These are phyloP conservation scores for Collybiopsis luxurians DNA, from an alignment of 768 basidiomycete genomes.

Conservation along the genomic window DNA sequence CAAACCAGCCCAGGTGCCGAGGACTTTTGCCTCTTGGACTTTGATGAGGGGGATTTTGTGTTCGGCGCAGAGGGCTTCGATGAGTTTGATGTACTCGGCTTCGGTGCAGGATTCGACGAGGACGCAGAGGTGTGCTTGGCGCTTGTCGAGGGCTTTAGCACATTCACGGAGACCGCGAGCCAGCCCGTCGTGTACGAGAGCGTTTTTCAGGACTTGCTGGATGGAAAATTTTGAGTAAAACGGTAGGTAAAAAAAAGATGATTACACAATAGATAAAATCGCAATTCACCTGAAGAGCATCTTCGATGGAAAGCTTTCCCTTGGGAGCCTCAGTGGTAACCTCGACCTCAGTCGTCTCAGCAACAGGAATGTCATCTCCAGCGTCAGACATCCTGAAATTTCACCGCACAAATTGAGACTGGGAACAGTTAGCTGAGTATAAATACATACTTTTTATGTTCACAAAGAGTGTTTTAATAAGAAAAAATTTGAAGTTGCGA, in stretches of 20 bases:
- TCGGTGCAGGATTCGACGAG: slow-evolving; percentile 99
- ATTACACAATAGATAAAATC: too few species aligned
- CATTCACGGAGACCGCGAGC: slow-evolving; percentile 97
- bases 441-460: slow-evolving; percentile 16
- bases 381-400: slow-evolving; percentile 83
- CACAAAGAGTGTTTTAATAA: slow-evolving; percentile 11
- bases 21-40: slow-evolving; percentile 95
- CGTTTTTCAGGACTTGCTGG: slow-evolving; percentile 98
- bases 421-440: not conserved
- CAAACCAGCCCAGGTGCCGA: slow-evolving; percentile 97
- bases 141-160: slow-evolving; percentile 98
- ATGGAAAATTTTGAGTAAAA: slow-evolving; percentile 9
- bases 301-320: slow-evolving; percentile 95
- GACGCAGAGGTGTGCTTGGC: slow-evolving; percentile 97
- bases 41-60: slow-evolving; percentile 99
- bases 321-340: slow-evolving; percentile 88
- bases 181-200: slow-evolving; percentile 96
- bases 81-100: slow-evolving; percentile 99
- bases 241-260: too few species aligned
- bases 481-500: slow-evolving; percentile 37
- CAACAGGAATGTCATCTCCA: slow-evolving; percentile 89
- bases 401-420: slow-evolving; percentile 15
- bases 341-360: slow-evolving; percentile 64
- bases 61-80: slow-evolving; percentile 98
- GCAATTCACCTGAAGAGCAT: slow-evolving; percentile 88